Base-by-base conservation (phyloP, 352 stramenopile species). In the Pythium pectinolyticum region DNA sequence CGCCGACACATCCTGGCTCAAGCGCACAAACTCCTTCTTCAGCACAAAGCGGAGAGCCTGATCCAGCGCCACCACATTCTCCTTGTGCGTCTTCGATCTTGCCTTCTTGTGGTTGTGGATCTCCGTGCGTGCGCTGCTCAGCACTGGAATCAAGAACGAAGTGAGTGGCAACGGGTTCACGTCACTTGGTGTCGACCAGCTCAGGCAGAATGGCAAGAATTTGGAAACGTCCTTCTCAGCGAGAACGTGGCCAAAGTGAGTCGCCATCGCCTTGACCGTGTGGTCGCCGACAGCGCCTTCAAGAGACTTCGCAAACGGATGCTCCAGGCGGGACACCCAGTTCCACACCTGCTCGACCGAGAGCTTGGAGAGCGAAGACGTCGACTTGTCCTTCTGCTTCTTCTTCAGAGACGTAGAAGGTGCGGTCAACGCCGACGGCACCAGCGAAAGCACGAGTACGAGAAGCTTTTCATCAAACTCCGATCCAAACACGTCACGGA, bases 1-100 rank as follows among this genome's bases (percentile, higher is more conserved):
- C n/a, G 71, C 63, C 39, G 64, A 66, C 6, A 52, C 19, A 43
- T 70, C 63, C 15, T 56, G 49, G 84, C 73, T 63, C 69, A 90
- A 19, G 84, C 61, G 57, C 4, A 70, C 72, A 43, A 92, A 92
- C 43, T 91, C 81, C n/a, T 84, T 80, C 59, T 89, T 86, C 2
- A 87, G 65, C 7, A 92, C 69, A 46, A 76, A 76, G 9, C 79
- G 70, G 39, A 91, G 78, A 0, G 73, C 76, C 43, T 82, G 67
- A 27, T 89, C 71, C 2, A 90, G 53, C 14, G 70, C 72, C 15
- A 52, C 25, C 4, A 72, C 61, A 20, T 90, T 66, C 20, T 81
- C 74, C 52, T 74, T 77, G 28, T 61, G 40, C 24, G 69, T 73
- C 60, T 82, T 84, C 25, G 68, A 64, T 31, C 70, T 77, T 9